phyloP scores from a whole-genome alignment of 306 rosid species.

The Lotus japonicus region DNA sequence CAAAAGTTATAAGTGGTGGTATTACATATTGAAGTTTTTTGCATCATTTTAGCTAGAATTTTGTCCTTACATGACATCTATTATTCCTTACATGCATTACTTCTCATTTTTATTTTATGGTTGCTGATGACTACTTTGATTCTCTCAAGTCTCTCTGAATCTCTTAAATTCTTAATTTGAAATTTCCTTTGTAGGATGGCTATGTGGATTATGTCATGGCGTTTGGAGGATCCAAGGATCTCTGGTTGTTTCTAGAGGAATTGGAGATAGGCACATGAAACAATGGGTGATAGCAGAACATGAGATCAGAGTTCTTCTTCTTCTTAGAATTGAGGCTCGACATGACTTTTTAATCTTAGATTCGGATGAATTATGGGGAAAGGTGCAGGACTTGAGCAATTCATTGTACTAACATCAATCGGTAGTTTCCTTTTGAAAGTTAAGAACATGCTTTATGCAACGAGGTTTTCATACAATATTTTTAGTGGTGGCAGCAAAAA shows the following conservation, averaged over 20 bases:
- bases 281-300: constrained; percentile 88
- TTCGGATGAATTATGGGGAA: constrained; percentile 97
- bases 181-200: constrained; percentile 65
- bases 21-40: too few relatives aligned
- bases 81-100: too few relatives aligned
- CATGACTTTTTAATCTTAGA: constrained; percentile 84
- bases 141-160: too few relatives aligned
- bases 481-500: too few relatives aligned
- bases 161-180: constrained; percentile 1
- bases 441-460: too few relatives aligned
- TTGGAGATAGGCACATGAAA: constrained; percentile 77
- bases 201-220: constrained; percentile 85
- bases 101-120: too few relatives aligned
- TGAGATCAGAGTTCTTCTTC: constrained; percentile 60
- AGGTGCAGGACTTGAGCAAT: constrained; percentile 35
- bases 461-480: too few relatives aligned
- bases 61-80: too few relatives aligned
- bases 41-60: too few relatives aligned
- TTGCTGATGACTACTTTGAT: too few relatives aligned
- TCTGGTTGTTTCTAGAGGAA: constrained; percentile 82
- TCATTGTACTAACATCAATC: too few relatives aligned
- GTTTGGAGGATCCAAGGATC: constrained; percentile 91
- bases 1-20: too few relatives aligned
- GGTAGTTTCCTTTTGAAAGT: not conserved
- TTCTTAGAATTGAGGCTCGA: constrained; percentile 53